Evolutionary conservation across 306 rosid genomes (phyloP).

Genomic region (apple (Malus domestica)): DNA sequence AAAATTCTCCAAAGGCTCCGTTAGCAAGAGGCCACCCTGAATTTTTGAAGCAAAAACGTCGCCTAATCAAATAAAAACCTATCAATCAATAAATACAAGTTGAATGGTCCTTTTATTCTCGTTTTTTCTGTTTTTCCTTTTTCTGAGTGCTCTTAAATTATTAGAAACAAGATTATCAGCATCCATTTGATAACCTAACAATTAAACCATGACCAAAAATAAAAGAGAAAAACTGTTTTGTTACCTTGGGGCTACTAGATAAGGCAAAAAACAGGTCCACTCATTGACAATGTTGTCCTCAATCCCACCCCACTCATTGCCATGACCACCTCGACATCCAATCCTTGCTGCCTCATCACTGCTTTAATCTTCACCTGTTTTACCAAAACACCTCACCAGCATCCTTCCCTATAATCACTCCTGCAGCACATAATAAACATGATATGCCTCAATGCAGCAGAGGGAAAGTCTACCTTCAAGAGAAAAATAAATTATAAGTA

Average conservation of each 20-base stretch:
- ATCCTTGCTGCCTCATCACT: background rate
- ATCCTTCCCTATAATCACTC: too few relatives aligned
- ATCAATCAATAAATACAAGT: too few relatives aligned
- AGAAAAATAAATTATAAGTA: background rate
- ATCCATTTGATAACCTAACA: background rate
- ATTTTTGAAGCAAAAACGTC: fast-evolving
- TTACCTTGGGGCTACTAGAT: background rate
- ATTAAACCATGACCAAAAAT: background rate
- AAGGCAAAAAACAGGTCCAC: background rate
- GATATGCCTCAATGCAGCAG: background rate
- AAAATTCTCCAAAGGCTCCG: too few relatives aligned
- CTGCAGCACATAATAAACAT: too few relatives aligned
- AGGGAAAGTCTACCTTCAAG: background rate
- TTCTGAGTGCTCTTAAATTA: background rate
- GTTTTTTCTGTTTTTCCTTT: too few relatives aligned
- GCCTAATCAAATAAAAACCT: too few relatives aligned
- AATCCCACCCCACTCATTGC: background rate
- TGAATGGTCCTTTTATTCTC: too few relatives aligned
- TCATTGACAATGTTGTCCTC: background rate
- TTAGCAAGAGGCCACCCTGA: fast-evolving
- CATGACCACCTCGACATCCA: background rate
- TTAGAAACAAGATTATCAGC: background rate
- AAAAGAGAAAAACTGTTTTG: background rate
- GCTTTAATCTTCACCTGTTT: background rate
- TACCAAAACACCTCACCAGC: background rate